These are phyloP conservation scores for Eucalyptus lansdowneana DNA, from an alignment of 345 rosid species.

Conservation along the genomic window DNA sequence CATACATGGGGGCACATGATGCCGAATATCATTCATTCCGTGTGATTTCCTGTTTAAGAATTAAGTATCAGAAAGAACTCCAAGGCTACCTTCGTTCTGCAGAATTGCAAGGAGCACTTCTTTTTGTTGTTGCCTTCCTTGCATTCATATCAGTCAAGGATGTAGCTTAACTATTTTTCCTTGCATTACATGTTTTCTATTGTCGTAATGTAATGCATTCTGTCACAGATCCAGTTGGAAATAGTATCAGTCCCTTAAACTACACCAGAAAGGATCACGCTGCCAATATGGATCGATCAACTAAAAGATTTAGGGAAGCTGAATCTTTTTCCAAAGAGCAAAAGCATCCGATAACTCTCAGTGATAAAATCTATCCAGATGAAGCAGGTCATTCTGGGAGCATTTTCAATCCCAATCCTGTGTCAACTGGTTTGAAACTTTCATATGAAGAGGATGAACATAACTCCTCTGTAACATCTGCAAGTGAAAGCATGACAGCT, in stretches of 20 bases:
- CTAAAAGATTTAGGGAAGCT: slow-evolving; percentile 40
- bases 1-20: background rate
- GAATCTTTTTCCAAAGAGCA: slow-evolving; percentile 26
- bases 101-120: background rate
- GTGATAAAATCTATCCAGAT: slow-evolving; percentile 21
- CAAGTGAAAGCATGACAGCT: slow-evolving; percentile 26
- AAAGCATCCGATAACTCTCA: slow-evolving; percentile 23
- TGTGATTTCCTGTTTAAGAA: background rate
- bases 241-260: slow-evolving; percentile 26
- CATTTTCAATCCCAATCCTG: slow-evolving; percentile 34
- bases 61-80: background rate
- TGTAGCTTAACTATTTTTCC: background rate
- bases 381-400: slow-evolving; percentile 29
- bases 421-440: slow-evolving; percentile 62
- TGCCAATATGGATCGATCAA: slow-evolving; percentile 10
- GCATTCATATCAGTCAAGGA: background rate
- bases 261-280: slow-evolving; percentile 24
- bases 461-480: slow-evolving; percentile 53
- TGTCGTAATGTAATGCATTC: background rate
- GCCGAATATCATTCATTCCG: background rate
- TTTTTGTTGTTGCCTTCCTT: background rate
- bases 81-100: background rate
- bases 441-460: slow-evolving; percentile 61
- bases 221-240: slow-evolving; percentile 28
- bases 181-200: background rate